phyloP scores from a whole-genome alignment of 305 asterid genomes.

The Plantago coronopus region DNA sequence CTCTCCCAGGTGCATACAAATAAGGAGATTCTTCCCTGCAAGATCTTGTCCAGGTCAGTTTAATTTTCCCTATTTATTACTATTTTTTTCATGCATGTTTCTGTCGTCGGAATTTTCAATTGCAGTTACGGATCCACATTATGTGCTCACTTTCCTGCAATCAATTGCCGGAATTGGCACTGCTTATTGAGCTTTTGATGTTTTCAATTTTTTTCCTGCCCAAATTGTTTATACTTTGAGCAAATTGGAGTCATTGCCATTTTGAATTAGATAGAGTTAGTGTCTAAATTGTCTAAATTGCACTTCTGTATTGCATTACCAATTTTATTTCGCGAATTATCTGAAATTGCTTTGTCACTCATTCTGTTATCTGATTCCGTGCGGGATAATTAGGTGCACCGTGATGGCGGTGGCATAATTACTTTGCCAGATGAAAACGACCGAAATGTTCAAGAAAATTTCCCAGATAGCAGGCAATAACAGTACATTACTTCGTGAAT shows the following conservation, averaged over 20 bases:
- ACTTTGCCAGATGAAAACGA: constrained; percentile 25
- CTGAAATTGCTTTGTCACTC: not conserved
- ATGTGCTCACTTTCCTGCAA: constrained; percentile 13
- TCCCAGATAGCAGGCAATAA: constrained; percentile 26
- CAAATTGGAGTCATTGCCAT: too few species aligned
- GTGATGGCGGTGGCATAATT: constrained; percentile 23
- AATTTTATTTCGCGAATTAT: constrained; percentile 9
- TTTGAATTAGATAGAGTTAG: too few species aligned
- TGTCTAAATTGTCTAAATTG: too few species aligned
- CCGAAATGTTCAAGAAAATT: constrained; percentile 23
- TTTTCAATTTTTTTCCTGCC: too few species aligned
- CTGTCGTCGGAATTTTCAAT: constrained; percentile 2
- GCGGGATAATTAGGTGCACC: constrained; percentile 20
- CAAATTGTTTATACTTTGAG: too few species aligned
- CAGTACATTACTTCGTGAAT: constrained; percentile 20
- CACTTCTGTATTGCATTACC: constrained; percentile 7
- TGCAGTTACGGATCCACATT: constrained; percentile 38
- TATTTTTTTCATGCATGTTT: constrained; percentile 12
- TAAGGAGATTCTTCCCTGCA: constrained; percentile 13
- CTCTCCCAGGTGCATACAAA: constrained; percentile 21
- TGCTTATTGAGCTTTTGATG: too few species aligned
- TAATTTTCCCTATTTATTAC: constrained; percentile 8
- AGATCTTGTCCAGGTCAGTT: constrained; percentile 26
- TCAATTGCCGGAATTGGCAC: too few species aligned
- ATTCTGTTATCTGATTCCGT: constrained; percentile 18